Conservation (phyloP, 2,329 filamentous ascomycete genomes). For the Calonectria crousiana region DNA sequence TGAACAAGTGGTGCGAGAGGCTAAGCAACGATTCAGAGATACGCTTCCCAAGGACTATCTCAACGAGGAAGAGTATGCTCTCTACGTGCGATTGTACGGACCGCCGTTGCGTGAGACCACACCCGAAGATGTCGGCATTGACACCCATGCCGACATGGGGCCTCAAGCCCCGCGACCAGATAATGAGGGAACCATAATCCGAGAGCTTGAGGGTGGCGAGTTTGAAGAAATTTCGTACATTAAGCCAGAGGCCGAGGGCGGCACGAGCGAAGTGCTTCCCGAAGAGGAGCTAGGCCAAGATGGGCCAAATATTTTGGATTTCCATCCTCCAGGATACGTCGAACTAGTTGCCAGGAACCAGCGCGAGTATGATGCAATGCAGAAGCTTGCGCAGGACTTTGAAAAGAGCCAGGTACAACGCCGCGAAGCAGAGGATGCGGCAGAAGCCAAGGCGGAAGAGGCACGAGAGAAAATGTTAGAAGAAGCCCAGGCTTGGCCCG, state of each 20-base stretch:
- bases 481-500: conserved; percentile 42
- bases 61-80: conserved; percentile 74
- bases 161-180: conserved; percentile 31
- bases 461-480: conserved; percentile 48
- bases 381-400: conserved; percentile 69
- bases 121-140: conserved; percentile 69
- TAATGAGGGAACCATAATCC: conserved; percentile 62
- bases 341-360: conserved; percentile 63
- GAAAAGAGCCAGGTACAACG: conserved; percentile 57
- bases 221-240: conserved; percentile 72
- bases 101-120: conserved; percentile 73
- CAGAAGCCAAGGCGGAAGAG: conserved; percentile 49
- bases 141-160: conserved; percentile 54
- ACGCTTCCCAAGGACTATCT: conserved; percentile 80
- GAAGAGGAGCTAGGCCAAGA: conserved; percentile 41
- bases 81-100: conserved; percentile 88
- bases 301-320: conserved; percentile 43
- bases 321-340: conserved; percentile 54
- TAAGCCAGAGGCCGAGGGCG: conserved; percentile 29
- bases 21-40: conserved; percentile 82
- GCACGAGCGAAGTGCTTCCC: conserved; percentile 8
- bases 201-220: conserved; percentile 66
- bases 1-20: conserved; percentile 76
- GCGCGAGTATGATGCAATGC: conserved; percentile 67
- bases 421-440: conserved; percentile 42